phyloP scores from a whole-genome alignment of 306 rosid genomes.

The Acmispon strigosus region DNA sequence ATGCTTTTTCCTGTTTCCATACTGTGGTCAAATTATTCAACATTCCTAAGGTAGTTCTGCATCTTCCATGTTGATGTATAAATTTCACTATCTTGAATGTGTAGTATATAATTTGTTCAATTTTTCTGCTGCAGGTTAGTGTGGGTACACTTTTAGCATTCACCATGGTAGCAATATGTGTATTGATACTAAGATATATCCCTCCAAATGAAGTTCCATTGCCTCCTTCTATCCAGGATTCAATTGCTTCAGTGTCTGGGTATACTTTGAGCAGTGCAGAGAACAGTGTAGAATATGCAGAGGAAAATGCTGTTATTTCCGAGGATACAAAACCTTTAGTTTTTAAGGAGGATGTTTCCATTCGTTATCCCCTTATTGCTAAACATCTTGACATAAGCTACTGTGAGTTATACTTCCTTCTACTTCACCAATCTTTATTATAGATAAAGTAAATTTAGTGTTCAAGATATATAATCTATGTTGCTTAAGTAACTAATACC shows the following conservation, averaged over 20 bases:
- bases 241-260: conserved; percentile 8
- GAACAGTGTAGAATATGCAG: conserved; percentile 13
- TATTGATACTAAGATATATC: conserved; percentile 82
- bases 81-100: background rate
- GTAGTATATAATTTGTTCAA: background rate
- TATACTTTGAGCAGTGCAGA: background rate
- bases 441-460: background rate
- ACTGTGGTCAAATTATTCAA: too few species aligned
- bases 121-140: conserved; percentile 62
- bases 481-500: too few species aligned
- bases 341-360: conserved; percentile 32
- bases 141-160: conserved; percentile 94
- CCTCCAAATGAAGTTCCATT: conserved; percentile 79
- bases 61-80: background rate
- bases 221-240: conserved; percentile 59
- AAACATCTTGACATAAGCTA: conserved; percentile 34
- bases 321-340: conserved; percentile 40
- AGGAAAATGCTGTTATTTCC: conserved; percentile 19
- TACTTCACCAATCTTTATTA: background rate
- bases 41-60: too few species aligned
- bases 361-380: conserved; percentile 42
- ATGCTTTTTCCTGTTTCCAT: too few species aligned
- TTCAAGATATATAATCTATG: background rate
- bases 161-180: conserved; percentile 72
- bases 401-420: conserved; percentile 46